phyloP scores from a whole-genome alignment of 2,329 filamentous ascomycete genomes.

The Alternaria angustiovoidea region DNA sequence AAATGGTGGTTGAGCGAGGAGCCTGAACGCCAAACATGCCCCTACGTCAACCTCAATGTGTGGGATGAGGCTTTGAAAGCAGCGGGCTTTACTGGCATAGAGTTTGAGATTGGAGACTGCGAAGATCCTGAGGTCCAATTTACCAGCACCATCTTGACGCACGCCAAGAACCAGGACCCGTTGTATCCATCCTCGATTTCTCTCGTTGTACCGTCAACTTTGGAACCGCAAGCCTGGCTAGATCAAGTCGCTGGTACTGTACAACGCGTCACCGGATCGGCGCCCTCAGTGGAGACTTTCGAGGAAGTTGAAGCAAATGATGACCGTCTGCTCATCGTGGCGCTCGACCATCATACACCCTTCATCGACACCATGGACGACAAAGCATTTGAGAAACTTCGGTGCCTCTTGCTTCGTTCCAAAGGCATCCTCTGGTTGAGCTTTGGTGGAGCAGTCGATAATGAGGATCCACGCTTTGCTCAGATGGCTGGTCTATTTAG shows the following conservation, averaged over 20 bases:
- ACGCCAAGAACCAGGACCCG: conserved; percentile 1
- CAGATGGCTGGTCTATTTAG: not conserved
- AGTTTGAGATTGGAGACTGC: conserved; percentile 6
- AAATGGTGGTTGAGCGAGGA: conserved; percentile 7
- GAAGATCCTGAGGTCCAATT: conserved; percentile 2
- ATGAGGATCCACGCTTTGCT: not conserved
- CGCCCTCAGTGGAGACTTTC: not conserved
- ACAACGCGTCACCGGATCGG: not conserved
- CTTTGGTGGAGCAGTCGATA: not conserved
- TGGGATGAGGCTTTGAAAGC: conserved; percentile 2
- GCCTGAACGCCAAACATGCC: conserved; percentile 3
- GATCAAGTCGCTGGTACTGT: not conserved
- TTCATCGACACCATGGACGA: not conserved
- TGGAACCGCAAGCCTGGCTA: not conserved
- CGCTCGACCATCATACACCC: not conserved
- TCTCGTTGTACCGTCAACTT: not conserved
- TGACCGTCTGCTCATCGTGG: not conserved
- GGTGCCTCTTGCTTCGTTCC: not conserved
- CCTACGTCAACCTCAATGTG: not conserved
- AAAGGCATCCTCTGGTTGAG: conserved; percentile 5
- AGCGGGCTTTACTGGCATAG: conserved; percentile 1
- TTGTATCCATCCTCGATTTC: not conserved
- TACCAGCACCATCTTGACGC: conserved; percentile 1
- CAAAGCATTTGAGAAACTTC: not conserved
- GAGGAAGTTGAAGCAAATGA: not conserved